These are phyloP conservation scores for Verticillium nubilum DNA, from an alignment of 2,329 filamentous ascomycete genomes.

Conservation along the genomic window DNA sequence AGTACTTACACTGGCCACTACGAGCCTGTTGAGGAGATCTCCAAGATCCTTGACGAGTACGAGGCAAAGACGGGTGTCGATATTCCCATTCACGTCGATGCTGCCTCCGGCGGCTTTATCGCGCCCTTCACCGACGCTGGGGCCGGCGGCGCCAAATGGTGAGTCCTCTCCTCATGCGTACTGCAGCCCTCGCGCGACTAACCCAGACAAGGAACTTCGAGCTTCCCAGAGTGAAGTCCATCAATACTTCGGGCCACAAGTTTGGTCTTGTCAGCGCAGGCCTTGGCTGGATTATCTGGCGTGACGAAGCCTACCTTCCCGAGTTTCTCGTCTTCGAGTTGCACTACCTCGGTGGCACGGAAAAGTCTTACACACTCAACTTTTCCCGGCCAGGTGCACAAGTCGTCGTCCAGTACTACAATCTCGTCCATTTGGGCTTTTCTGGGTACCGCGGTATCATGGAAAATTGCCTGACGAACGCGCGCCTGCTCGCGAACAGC, in stretches of 20 bases:
- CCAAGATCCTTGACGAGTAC: constrained; percentile 57
- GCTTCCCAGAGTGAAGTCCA: constrained; percentile 57
- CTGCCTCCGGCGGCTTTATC: constrained; percentile 55
- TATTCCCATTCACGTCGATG: constrained; percentile 65
- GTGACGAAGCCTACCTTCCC: constrained; percentile 59
- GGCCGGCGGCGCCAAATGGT: constrained; percentile 54
- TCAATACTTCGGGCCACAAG: constrained; percentile 60
- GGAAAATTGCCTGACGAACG: constrained; percentile 62
- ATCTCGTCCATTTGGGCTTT: constrained; percentile 65
- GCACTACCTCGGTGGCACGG: constrained; percentile 65
- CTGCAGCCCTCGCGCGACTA: background rate
- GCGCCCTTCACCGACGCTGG: constrained; percentile 54
- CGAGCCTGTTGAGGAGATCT: constrained; percentile 65
- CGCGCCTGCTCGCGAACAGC: constrained; percentile 55
- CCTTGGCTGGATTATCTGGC: constrained; percentile 67
- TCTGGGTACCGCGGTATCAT: constrained; percentile 58
- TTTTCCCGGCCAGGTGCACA: constrained; percentile 67
- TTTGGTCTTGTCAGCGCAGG: constrained; percentile 61
- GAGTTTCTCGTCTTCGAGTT: constrained; percentile 66
- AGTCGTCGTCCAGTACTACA: constrained; percentile 68
- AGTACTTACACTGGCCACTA: constrained; percentile 71
- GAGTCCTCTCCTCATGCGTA: constrained; percentile 8
- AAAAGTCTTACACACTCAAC: constrained; percentile 64
- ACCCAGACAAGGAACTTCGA: constrained; percentile 45
- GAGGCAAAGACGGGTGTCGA: constrained; percentile 56